Percentiles rank a stretch among this genome's conserved stretches.
Conservation (phyloP, 139 green algal species). For the Asterochloris sp. region DNA sequence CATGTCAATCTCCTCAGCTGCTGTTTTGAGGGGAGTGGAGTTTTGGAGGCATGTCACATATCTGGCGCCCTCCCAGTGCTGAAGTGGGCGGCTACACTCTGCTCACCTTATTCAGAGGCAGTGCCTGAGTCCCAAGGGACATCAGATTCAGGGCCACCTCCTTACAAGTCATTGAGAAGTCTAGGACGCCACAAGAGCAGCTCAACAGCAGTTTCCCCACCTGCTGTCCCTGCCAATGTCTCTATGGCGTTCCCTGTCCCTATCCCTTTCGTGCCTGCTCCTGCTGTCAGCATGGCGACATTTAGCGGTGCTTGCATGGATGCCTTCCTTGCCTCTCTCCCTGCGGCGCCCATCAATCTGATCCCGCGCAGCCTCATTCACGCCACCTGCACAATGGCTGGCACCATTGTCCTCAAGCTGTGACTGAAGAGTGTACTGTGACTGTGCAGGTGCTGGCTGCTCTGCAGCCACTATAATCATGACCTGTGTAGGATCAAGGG, state of each 20-base stretch:
- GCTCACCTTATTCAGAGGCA: background rate
- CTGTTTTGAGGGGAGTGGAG: background rate
- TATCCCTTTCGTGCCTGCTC: slow-evolving; percentile 16
- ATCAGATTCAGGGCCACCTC: background rate
- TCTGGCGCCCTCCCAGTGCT: background rate
- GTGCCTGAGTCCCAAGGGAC: background rate
- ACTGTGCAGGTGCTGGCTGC: background rate
- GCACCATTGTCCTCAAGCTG: background rate
- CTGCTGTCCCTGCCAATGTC: slow-evolving; percentile 15
- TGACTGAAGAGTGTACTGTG: background rate
- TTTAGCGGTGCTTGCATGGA: slow-evolving; percentile 35
- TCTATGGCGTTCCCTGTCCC: slow-evolving; percentile 12
- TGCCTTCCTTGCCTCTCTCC: slow-evolving; percentile 29
- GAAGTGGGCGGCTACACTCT: background rate
- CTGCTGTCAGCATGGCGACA: background rate
- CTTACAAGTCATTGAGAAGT: background rate
- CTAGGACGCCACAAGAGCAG: background rate
- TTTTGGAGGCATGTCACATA: background rate
- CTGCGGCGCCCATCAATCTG: slow-evolving; percentile 27
- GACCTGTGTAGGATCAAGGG: background rate
- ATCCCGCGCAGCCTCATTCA: slow-evolving; percentile 24
- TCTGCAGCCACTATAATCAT: background rate
- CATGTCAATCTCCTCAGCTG: background rate
- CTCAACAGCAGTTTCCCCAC: background rate
- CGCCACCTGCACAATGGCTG: slow-evolving; percentile 13